These are phyloP conservation scores for Nannochloris sp. DNA, from an alignment of 139 green algal species.

Conservation along the genomic window DNA sequence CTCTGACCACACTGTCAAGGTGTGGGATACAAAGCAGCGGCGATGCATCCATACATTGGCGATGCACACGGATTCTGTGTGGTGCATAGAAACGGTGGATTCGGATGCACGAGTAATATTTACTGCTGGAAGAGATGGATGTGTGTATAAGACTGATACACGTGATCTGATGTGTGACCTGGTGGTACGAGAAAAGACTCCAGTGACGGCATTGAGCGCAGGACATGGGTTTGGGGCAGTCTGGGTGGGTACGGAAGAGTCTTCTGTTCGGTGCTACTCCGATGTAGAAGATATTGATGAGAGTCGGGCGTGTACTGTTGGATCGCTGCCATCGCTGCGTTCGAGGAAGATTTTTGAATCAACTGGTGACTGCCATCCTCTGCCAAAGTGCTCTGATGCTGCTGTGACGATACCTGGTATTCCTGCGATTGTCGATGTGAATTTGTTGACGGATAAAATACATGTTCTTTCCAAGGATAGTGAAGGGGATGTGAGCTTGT, in stretches of 20 bases:
- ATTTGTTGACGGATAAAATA: constrained; percentile 47
- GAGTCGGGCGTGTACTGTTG: neutral
- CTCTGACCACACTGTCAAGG: constrained; percentile 72
- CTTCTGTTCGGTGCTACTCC: constrained; percentile 22
- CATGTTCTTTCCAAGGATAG: constrained; percentile 64
- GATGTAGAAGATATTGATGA: neutral
- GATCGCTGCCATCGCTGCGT: neutral
- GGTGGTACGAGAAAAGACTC: constrained; percentile 48
- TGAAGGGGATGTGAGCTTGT: constrained; percentile 47
- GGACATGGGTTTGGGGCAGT: constrained; percentile 13
- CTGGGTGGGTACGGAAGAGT: constrained; percentile 51
- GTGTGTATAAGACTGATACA: constrained; percentile 64
- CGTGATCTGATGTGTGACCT: constrained; percentile 54
- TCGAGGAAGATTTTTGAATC: neutral
- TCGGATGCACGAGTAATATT: constrained; percentile 44
- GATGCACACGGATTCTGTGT: constrained; percentile 83
- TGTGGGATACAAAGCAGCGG: constrained; percentile 87
- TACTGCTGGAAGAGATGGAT: constrained; percentile 69
- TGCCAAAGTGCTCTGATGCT: neutral
- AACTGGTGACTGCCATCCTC: neutral
- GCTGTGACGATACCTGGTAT: constrained; percentile 4
- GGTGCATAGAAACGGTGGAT: constrained; percentile 47
- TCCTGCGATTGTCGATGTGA: constrained; percentile 17
- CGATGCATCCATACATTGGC: constrained; percentile 59
- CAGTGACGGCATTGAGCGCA: constrained; percentile 48